phyloP scores from a whole-genome alignment of 148 eudicot species.

The Silene latifolia region DNA sequence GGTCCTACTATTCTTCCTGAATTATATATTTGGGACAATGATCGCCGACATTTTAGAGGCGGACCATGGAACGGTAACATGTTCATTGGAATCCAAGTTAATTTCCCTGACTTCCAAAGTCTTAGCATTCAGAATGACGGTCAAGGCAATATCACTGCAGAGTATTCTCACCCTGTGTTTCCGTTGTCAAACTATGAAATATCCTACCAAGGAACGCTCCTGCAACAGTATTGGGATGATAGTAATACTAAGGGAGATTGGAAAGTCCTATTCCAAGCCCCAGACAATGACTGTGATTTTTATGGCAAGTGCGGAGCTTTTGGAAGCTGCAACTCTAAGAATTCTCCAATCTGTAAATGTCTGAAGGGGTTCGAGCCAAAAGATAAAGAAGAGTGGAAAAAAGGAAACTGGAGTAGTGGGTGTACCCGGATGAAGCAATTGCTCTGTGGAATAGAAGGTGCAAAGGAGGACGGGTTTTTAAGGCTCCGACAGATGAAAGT shows the following conservation, averaged over 20 bases:
- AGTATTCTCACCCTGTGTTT: slow-evolving; percentile 12
- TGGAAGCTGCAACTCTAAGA: slow-evolving; percentile 30
- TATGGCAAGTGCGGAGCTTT: slow-evolving; percentile 45
- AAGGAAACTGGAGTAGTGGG: slow-evolving; percentile 48
- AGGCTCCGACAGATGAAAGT: slow-evolving; percentile 35
- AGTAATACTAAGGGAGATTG: slow-evolving; percentile 15
- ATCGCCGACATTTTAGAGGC: slow-evolving; percentile 23
- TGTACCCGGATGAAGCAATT: slow-evolving; percentile 27
- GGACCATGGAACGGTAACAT: slow-evolving; percentile 39
- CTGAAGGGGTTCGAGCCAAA: slow-evolving; percentile 42
- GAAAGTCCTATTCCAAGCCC: slow-evolving; percentile 25
- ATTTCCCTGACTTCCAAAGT: slow-evolving; percentile 17
- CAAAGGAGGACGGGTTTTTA: slow-evolving; percentile 39
- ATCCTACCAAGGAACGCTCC: slow-evolving; percentile 16
- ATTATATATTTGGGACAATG: slow-evolving; percentile 19
- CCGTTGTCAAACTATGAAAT: slow-evolving; percentile 19
- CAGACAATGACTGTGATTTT: slow-evolving; percentile 35
- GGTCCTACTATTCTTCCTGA: slow-evolving; percentile 22
- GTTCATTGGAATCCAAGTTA: slow-evolving; percentile 25
- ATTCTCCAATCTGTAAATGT: slow-evolving; percentile 36
- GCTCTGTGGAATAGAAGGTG: slow-evolving; percentile 24
- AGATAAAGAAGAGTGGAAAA: slow-evolving; percentile 31
- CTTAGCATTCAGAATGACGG: slow-evolving; percentile 18
- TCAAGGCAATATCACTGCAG: slow-evolving; percentile 15
- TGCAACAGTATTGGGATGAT: slow-evolving; percentile 28